Evolutionary conservation across 768 basidiomycete genomes (phyloP).

Genomic region (Phallus indusiatus): DNA sequence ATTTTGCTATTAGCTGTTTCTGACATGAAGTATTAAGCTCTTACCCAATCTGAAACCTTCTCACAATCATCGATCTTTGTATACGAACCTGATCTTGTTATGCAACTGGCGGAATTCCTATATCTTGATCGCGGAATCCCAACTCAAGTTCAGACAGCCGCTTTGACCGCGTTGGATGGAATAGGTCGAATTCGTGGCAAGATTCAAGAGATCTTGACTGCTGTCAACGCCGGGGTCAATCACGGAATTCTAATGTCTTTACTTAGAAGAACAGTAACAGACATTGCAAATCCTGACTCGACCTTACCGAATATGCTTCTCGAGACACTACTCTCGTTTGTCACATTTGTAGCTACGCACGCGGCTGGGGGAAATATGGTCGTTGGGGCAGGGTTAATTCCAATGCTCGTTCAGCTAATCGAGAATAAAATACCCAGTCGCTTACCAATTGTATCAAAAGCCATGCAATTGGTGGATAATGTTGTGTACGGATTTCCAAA

Average conservation of each 20-base stretch:
- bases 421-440: slow-evolving; percentile 65
- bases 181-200: slow-evolving; percentile 77
- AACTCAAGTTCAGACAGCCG: slow-evolving; percentile 67
- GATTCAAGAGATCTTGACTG: slow-evolving; percentile 77
- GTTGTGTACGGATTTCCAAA: slow-evolving; percentile 84
- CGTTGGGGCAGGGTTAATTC: slow-evolving; percentile 86
- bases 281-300: slow-evolving; percentile 58
- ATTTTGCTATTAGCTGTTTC: background rate
- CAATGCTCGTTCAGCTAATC: slow-evolving; percentile 80
- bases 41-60: slow-evolving; percentile 72
- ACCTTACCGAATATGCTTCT: slow-evolving; percentile 63
- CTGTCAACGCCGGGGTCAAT: slow-evolving; percentile 91
- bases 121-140: slow-evolving; percentile 70
- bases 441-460: slow-evolving; percentile 73
- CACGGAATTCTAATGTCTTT: slow-evolving; percentile 91
- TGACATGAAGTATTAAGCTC: slow-evolving; percentile 33
- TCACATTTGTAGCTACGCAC: slow-evolving; percentile 80
- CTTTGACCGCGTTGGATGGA: slow-evolving; percentile 85
- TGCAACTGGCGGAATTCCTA: slow-evolving; percentile 81
- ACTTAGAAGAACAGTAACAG: slow-evolving; percentile 69
- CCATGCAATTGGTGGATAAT: slow-evolving; percentile 87
- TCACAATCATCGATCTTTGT: slow-evolving; percentile 79
- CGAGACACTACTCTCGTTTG: slow-evolving; percentile 78
- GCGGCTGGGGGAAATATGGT: slow-evolving; percentile 87
- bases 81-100: slow-evolving; percentile 88